phyloP scores from a whole-genome alignment of 2,329 filamentous ascomycete genomes.

The Phoma sp. region DNA sequence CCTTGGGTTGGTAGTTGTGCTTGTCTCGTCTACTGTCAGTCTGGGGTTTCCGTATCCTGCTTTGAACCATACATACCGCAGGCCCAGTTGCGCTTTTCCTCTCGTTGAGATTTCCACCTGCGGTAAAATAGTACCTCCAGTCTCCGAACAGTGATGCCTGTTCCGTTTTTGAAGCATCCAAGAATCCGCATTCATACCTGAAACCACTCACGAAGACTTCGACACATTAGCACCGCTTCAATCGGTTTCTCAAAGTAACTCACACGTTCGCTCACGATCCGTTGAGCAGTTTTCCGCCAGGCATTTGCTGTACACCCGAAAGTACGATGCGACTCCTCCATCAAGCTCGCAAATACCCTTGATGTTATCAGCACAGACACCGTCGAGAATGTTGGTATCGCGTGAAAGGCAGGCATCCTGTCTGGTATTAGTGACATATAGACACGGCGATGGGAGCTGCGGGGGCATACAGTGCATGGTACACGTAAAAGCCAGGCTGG shows the following conservation, averaged over 20 bases:
- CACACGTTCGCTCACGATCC: background rate
- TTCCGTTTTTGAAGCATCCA: too few relatives aligned
- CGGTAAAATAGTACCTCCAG: too few relatives aligned
- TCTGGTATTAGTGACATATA: background rate
- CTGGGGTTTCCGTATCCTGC: too few relatives aligned
- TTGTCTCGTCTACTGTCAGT: too few relatives aligned
- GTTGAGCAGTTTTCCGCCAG: background rate
- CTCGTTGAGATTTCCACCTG: too few relatives aligned
- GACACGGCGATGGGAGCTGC: too few relatives aligned
- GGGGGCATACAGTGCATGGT: background rate
- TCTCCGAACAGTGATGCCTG: too few relatives aligned
- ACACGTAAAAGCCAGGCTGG: background rate
- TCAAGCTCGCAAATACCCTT: constrained; percentile 2
- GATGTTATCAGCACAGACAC: constrained; percentile 7
- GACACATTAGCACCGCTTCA: background rate
- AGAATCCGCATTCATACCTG: background rate
- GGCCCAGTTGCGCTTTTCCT: too few relatives aligned
- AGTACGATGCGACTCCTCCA: constrained; percentile 3
- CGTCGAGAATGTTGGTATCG: background rate
- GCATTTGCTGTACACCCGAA: background rate
- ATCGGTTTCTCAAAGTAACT: too few relatives aligned
- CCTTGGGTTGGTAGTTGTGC: too few relatives aligned
- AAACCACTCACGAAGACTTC: background rate
- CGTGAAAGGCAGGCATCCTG: background rate
- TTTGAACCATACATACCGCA: too few relatives aligned